Evolutionary conservation across 2,329 filamentous ascomycete genomes (phyloP), one percentile per base, ranked within the genome.

Genomic region (Alternaria metachromatica): DNA sequence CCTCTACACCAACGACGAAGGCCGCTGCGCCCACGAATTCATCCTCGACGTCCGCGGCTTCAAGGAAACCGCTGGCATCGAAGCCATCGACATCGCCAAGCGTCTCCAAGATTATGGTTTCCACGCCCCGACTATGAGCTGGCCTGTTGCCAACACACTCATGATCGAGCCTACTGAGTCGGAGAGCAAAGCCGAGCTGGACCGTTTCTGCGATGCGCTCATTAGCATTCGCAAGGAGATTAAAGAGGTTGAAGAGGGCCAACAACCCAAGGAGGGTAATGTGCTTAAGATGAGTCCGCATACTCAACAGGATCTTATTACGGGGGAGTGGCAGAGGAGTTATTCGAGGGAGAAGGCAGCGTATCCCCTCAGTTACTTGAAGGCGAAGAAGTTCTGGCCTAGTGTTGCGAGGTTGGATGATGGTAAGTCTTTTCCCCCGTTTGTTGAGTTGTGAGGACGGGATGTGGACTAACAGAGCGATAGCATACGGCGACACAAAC

Each of bases 111-210:
- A 98, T 79, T 98, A 97, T 78, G 95, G 95, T 45, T 98, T 98
- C 88, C 95, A 98, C 81, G 92, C 94, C 1, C 95, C 95, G 0
- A 98, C 95, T 57, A 97, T 98, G 95, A 94, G 90, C 78, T 97
- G 93, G 92, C 95, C 95, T 2, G 94, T 98, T 3, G 88, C 93
- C 56, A 96, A 96, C 82, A 97, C 95, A 1, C 88, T 98, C 48
- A 98, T 98, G 95, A 97, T 98, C 70, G 95, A 98, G 84, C 95
- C 95, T 3, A 98, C 95, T 0, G 95, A 97, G 83, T 94, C 91
- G 13, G 95, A 98, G 84, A 92, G 88, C 81, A 94, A 96, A 80
- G 91, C 91, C 66, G 95, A 98, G 84, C 88, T 98, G 3, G 95
- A 97, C 80, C 90, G 95, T 21, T 97, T 97, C 85, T 92, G 94